These are phyloP conservation scores for Leucoagaricus sp. DNA, from an alignment of 1,284 basidiomycete species.

Conservation along the genomic window DNA sequence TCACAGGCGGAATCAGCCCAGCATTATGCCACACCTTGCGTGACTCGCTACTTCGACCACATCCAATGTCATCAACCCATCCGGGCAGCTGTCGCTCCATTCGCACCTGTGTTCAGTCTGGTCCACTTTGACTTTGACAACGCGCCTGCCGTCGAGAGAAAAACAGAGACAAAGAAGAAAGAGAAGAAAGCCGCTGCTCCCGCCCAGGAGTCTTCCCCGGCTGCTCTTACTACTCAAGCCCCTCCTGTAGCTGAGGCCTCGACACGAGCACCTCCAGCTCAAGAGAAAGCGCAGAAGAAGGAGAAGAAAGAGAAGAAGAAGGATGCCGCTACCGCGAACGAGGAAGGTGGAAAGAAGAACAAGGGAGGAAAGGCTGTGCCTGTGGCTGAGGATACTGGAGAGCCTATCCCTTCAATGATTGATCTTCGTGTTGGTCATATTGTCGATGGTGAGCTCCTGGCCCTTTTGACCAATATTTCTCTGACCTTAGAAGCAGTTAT, in stretches of 20 bases:
- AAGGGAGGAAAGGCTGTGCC: constrained; percentile 38
- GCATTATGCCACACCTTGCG: constrained; percentile 75
- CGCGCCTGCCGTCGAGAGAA: constrained; percentile 75
- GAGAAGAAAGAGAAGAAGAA: constrained; percentile 46
- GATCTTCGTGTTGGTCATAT: constrained; percentile 92
- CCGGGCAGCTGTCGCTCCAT: constrained; percentile 50
- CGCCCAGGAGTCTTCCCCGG: constrained; percentile 15
- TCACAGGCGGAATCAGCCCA: constrained; percentile 65
- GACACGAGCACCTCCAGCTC: constrained; percentile 22
- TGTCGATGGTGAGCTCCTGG: constrained; percentile 72
- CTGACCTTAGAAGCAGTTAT: constrained; percentile 55
- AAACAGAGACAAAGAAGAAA: constrained; percentile 79
- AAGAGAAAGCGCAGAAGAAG: constrained; percentile 43
- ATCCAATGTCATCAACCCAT: constrained; percentile 76
- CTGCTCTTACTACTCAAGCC: constrained; percentile 16
- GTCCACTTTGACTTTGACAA: constrained; percentile 75
- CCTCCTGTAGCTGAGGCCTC: constrained; percentile 28
- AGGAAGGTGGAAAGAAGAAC: constrained; percentile 39
- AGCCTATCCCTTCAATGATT: constrained; percentile 90
- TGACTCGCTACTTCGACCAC: constrained; percentile 94
- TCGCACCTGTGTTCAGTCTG: constrained; percentile 57
- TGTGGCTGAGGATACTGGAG: constrained; percentile 64
- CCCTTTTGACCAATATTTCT: background rate
- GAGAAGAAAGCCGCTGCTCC: constrained; percentile 55
- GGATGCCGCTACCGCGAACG: constrained; percentile 43